These are phyloP conservation scores for Skeletonema marinoi DNA, from an alignment of 108 stramenopile genomes.

Conservation along the genomic window DNA sequence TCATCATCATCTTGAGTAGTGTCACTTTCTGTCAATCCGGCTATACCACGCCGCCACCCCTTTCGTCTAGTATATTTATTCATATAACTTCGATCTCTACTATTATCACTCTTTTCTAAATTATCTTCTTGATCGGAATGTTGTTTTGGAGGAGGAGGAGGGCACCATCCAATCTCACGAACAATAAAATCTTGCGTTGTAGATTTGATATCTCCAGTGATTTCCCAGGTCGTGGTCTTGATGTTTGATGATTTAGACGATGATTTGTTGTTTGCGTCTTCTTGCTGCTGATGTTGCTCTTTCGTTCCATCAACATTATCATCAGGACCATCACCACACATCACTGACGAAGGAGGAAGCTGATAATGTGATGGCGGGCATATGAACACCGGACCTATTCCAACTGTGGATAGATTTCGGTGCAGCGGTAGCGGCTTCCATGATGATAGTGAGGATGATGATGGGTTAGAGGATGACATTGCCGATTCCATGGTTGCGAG, in stretches of 20 bases:
- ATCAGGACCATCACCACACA: neutral
- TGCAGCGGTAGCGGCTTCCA: slow-evolving; percentile 11
- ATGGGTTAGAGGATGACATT: no score
- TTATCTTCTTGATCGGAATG: neutral
- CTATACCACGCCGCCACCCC: slow-evolving; percentile 15
- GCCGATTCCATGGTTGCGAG: no score
- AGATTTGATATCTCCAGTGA: slow-evolving; percentile 67
- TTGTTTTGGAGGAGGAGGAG: neutral
- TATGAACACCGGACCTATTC: slow-evolving; percentile 73
- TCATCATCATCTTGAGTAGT: neutral
- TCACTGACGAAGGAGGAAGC: slow-evolving; percentile 26
- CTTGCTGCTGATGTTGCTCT: neutral
- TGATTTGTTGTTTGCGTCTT: neutral
- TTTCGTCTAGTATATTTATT: neutral
- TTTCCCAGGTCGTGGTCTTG: slow-evolving; percentile 65
- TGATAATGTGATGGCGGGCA: slow-evolving; percentile 45
- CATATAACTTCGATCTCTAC: neutral
- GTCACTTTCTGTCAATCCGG: neutral
- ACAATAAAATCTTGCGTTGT: slow-evolving; percentile 82
- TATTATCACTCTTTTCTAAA: neutral
- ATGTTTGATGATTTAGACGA: neutral
- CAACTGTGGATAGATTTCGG: slow-evolving; percentile 67
- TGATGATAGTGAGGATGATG: neutral
- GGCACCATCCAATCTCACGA: slow-evolving; percentile 65
- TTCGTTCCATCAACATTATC: neutral